These are phyloP conservation scores for Leptodermis oblonga DNA, from an alignment of 257 asterid species.

Conservation along the genomic window DNA sequence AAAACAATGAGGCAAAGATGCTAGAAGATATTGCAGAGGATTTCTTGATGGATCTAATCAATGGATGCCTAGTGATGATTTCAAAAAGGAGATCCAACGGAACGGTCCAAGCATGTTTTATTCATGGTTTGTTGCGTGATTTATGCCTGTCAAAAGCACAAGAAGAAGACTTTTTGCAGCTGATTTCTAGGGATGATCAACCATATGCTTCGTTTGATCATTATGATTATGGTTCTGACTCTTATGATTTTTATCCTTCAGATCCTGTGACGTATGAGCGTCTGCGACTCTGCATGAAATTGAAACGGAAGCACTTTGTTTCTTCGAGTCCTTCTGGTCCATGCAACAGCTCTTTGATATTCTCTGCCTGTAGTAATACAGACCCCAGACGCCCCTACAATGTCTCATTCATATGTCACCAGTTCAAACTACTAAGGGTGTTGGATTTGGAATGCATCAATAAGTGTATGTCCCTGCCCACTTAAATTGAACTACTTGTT, in stretches of 20 bases:
- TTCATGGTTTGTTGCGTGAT: constrained; percentile 6
- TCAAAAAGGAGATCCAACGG: background rate
- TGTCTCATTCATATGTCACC: background rate
- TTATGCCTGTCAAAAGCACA: constrained; percentile 2
- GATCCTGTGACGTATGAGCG: background rate
- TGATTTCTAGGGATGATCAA: background rate
- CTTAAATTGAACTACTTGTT: background rate
- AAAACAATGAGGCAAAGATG: background rate
- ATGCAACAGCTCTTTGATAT: background rate
- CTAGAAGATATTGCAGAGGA: constrained; percentile 3
- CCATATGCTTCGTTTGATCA: background rate
- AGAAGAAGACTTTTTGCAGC: background rate
- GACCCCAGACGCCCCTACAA: background rate
- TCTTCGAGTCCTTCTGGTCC: background rate
- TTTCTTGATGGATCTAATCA: background rate
- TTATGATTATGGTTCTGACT: background rate
- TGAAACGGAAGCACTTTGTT: constrained; percentile 5
- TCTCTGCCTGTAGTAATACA: background rate
- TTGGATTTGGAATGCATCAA: constrained; percentile 5
- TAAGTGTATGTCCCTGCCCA: background rate
- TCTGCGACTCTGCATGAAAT: background rate
- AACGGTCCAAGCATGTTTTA: background rate
- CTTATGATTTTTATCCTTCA: background rate
- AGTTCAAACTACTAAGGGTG: constrained; percentile 1
- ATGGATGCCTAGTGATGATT: constrained; percentile 2